Evolutionary conservation across 306 rosid genomes (phyloP).

Genomic region (Cucurbita maxima): DNA sequence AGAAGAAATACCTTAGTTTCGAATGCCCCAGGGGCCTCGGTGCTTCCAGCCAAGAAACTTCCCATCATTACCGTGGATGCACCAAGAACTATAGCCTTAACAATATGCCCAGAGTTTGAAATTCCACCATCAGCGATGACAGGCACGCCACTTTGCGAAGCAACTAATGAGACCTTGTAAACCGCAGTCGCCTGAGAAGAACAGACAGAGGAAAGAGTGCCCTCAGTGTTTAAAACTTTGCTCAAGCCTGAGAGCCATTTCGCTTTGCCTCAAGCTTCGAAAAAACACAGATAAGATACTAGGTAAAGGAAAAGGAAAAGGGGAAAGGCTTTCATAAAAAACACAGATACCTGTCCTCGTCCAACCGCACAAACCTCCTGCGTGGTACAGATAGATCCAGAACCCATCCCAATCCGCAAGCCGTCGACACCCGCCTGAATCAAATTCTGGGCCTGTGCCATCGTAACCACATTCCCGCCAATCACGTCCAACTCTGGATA

Average conservation of each 20-base stretch:
- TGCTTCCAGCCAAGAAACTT: slow-evolving; percentile 83
- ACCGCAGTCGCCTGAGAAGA: slow-evolving; percentile 65
- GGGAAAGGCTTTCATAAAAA: neutral
- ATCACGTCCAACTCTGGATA: slow-evolving; percentile 65
- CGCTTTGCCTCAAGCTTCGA: too few relatives aligned
- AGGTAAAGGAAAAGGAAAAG: too few relatives aligned
- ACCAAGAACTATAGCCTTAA: slow-evolving; percentile 72
- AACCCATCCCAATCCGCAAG: slow-evolving; percentile 88
- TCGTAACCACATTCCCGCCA: slow-evolving; percentile 92
- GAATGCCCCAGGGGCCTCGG: slow-evolving; percentile 81
- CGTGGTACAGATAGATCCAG: slow-evolving; percentile 92
- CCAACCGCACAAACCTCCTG: slow-evolving; percentile 97
- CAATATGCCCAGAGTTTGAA: slow-evolving; percentile 82
- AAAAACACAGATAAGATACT: too few relatives aligned
- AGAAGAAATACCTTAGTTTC: slow-evolving; percentile 41
- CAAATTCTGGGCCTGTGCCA: slow-evolving; percentile 74
- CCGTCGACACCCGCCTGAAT: slow-evolving; percentile 89
- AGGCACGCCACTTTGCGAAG: slow-evolving; percentile 64
- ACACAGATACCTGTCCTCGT: slow-evolving; percentile 63
- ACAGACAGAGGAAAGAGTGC: neutral
- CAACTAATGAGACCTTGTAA: slow-evolving; percentile 69
- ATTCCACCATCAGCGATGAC: slow-evolving; percentile 93
- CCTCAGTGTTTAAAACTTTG: neutral
- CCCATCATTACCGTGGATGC: slow-evolving; percentile 98
- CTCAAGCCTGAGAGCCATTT: too few relatives aligned